Evolutionary conservation across 2,329 filamentous ascomycete species (phyloP), one percentile per base, ranked within the genome.

Genomic region (Hymenoscyphus infarciens): DNA sequence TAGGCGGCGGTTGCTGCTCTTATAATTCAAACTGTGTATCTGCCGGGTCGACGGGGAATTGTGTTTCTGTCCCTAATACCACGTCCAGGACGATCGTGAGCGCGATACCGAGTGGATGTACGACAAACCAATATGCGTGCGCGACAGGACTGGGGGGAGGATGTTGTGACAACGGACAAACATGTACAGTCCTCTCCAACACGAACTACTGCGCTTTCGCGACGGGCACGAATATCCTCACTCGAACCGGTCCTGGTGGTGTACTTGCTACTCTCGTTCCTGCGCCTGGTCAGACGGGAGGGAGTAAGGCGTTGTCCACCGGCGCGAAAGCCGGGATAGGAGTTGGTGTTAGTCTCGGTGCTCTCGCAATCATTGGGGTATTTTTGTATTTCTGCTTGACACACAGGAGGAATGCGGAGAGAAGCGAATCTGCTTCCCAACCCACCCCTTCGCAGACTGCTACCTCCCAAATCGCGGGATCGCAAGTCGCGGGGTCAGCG

Each of bases 301-400:
- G 29, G 29, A 61, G 59, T 2, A 71, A 72, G 2, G 39, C 10
- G 4, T 70, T 85, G 5, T 80, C 81, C 1, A 71, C 77, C 1
- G 82, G 80, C 0, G 83, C 82, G 2, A 84, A 81, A 68, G 83
- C 81, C 0, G 84, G 84, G 2, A 81, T 87, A n/a, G 83, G 80
- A 5, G 76, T 82, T 0, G 84, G 82, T 19, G 78, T 82, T 3
- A 77, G 81, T 1, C 71, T 82, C 0, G 80, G 75, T 31, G 77
- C 75, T 1, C 74, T 77, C 3, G 54, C 78, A 5, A 49, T 83
- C 15, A 73, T 83, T 42, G 81, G 77, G 3, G 69, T 69, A 2
- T 64, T 79, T 16, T 75, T 78, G 0, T 86, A 80, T 79, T 75
- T 82, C 63, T 83, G 79, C 63, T 61, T 83, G 31, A 71, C 75